These are phyloP conservation scores for Eutrema salsugineum DNA, from an alignment of 441 rosid species.

Conservation along the genomic window DNA sequence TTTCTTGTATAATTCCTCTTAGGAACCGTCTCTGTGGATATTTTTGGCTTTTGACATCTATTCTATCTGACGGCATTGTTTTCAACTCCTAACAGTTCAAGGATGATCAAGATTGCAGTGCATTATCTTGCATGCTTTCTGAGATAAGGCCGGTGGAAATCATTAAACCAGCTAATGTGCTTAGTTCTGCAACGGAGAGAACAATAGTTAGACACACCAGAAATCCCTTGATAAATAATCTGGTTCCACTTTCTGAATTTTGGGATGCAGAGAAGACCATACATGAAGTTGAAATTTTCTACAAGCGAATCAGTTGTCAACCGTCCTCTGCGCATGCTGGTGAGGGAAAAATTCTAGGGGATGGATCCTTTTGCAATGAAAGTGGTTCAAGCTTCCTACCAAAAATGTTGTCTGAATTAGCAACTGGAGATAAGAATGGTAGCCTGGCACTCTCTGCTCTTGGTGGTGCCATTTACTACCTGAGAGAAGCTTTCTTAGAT, in stretches of 20 bases:
- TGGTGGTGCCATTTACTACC: slow-evolving; percentile 92
- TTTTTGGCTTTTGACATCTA: not conserved
- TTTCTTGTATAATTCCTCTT: not conserved
- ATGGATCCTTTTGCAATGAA: slow-evolving; percentile 24
- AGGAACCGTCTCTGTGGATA: not conserved
- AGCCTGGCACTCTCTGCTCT: slow-evolving; percentile 90
- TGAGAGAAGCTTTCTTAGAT: slow-evolving; percentile 86
- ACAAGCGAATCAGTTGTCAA: slow-evolving; percentile 41
- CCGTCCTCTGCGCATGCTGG: slow-evolving; percentile 37
- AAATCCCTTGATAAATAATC: slow-evolving; percentile 78
- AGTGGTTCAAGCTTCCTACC: slow-evolving; percentile 51
- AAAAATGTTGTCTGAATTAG: slow-evolving; percentile 51
- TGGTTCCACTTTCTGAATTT: slow-evolving; percentile 70
- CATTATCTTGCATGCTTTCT: slow-evolving; percentile 71
- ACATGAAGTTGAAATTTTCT: slow-evolving; percentile 53
- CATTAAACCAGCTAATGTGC: slow-evolving; percentile 69
- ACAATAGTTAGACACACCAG: slow-evolving; percentile 81
- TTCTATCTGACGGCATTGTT: slow-evolving; percentile 4
- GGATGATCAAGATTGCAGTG: slow-evolving; percentile 86
- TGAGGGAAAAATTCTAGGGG: slow-evolving; percentile 29
- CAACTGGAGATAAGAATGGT: slow-evolving; percentile 51
- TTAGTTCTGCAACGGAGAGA: slow-evolving; percentile 79
- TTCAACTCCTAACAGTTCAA: slow-evolving; percentile 49
- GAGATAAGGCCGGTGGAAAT: slow-evolving; percentile 96
- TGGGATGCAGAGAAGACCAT: slow-evolving; percentile 96